phyloP scores from a whole-genome alignment of 768 basidiomycete species.

The Lactifluus rugatus region DNA sequence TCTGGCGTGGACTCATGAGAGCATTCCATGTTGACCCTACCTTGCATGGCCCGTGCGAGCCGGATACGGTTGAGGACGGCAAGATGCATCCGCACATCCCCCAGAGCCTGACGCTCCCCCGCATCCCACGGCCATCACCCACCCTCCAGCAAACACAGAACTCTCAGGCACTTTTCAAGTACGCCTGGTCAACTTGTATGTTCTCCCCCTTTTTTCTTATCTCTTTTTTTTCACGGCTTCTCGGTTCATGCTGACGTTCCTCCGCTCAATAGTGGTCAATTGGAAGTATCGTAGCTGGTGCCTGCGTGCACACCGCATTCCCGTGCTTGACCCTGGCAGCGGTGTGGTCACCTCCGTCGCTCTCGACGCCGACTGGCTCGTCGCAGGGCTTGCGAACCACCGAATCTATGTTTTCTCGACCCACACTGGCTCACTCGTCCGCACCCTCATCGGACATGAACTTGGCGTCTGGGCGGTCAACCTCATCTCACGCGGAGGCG shows the following conservation, averaged over 20 bases:
- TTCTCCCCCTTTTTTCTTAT: not conserved
- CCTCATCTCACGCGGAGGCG: slow-evolving; percentile 60
- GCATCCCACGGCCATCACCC: not conserved
- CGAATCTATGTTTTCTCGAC: slow-evolving; percentile 83
- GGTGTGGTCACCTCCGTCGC: slow-evolving; percentile 84
- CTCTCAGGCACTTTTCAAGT: slow-evolving; percentile 13
- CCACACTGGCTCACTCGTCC: slow-evolving; percentile 59
- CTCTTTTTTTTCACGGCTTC: not conserved
- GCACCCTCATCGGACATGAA: slow-evolving; percentile 77
- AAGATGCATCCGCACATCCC: not conserved
- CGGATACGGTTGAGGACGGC: slow-evolving; percentile 1
- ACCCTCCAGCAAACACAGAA: not conserved
- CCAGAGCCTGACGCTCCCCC: not conserved
- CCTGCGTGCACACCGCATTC: slow-evolving; percentile 19
- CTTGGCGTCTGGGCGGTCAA: slow-evolving; percentile 90
- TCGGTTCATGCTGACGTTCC: not conserved
- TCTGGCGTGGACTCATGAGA: slow-evolving; percentile 13
- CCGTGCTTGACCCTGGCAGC: slow-evolving; percentile 31
- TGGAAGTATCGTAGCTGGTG: slow-evolving; percentile 20
- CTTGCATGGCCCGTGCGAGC: slow-evolving; percentile 9
- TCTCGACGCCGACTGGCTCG: slow-evolving; percentile 72
- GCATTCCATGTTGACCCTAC: slow-evolving; percentile 6
- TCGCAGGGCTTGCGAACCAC: slow-evolving; percentile 80
- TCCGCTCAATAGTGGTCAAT: slow-evolving; percentile 15
- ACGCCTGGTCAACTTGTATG: slow-evolving; percentile 18